Evolutionary conservation across 495 filamentous ascomycete genomes (phyloP).

Genomic region (Xylaria curta): DNA sequence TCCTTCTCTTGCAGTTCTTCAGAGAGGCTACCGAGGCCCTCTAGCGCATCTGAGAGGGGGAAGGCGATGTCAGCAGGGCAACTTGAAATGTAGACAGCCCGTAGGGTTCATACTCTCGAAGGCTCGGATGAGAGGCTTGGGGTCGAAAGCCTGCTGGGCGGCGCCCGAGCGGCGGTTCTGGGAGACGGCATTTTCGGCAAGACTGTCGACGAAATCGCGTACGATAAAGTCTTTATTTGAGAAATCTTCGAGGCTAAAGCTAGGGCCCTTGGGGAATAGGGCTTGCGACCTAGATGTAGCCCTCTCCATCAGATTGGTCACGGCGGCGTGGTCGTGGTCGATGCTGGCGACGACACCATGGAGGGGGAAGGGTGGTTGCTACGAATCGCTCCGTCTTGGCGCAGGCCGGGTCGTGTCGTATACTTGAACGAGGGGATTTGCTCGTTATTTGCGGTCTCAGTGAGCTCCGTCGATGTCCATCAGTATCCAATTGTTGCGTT

Average conservation of each 20-base stretch:
- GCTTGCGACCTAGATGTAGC: conserved; percentile 58
- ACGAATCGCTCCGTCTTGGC: neutral
- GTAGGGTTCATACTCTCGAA: conserved; percentile 72
- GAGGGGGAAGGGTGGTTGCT: conserved; percentile 2
- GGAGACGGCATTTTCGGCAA: conserved; percentile 84
- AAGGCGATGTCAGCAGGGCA: conserved; percentile 33
- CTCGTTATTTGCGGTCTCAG: neutral
- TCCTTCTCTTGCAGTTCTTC: conserved; percentile 85
- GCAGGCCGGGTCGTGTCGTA: conserved; percentile 1
- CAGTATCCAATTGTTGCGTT: neutral
- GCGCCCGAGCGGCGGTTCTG: conserved; percentile 74
- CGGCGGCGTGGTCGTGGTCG: conserved; percentile 12
- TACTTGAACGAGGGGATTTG: neutral
- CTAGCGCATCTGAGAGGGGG: conserved; percentile 63
- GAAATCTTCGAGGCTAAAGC: conserved; percentile 87
- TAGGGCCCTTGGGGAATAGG: conserved; percentile 77
- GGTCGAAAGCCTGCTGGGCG: conserved; percentile 83
- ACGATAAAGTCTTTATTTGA: conserved; percentile 94
- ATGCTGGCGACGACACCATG: conserved; percentile 21
- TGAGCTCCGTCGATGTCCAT: neutral
- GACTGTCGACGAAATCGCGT: conserved; percentile 92
- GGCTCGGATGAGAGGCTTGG: conserved; percentile 93
- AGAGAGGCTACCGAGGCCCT: conserved; percentile 77
- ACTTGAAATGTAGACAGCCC: neutral
- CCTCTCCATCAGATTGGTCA: conserved; percentile 49